phyloP scores from a whole-genome alignment of 164 flowering plant species.

The Vitis cinerea region DNA sequence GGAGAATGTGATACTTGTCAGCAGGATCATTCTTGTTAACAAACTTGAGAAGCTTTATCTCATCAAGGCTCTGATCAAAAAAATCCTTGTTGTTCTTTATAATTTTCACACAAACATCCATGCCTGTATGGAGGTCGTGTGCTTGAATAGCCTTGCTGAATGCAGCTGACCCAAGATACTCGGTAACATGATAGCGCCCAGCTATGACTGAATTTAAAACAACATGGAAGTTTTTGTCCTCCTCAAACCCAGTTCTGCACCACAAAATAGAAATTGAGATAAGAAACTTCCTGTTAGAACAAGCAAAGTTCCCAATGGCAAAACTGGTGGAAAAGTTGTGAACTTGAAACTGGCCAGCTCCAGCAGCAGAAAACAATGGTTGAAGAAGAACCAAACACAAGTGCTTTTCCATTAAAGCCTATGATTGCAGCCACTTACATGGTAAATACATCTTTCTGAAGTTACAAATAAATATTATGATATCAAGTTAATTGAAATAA shows the following conservation, averaged over 20 bases:
- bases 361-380: not conserved
- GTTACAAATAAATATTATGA: no score
- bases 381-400: no score
- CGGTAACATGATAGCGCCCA: slow-evolving; percentile 98
- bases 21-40: slow-evolving; percentile 97
- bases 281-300: not conserved
- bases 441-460: no score
- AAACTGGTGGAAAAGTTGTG: not conserved
- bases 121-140: slow-evolving; percentile 96
- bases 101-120: slow-evolving; percentile 98
- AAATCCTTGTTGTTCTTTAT: slow-evolving; percentile 99
- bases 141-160: slow-evolving; percentile 99
- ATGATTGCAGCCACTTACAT: no score
- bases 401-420: no score
- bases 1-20: slow-evolving; percentile 90
- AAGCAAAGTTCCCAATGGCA: not conserved
- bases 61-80: slow-evolving; percentile 99
- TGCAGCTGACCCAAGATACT: slow-evolving; percentile 99
- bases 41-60: slow-evolving; percentile 97
- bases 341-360: not conserved
- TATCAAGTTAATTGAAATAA: no score
- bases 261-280: slow-evolving; percentile 13
- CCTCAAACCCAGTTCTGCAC: slow-evolving; percentile 97
- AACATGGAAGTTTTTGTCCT: slow-evolving; percentile 97
- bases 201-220: slow-evolving; percentile 94